A percentile compares a stretch with the other conserved stretches of the same genome.
Conservation (phyloP, 2,329 filamentous ascomycete species). For the Xylariomycetidae sp. region DNA sequence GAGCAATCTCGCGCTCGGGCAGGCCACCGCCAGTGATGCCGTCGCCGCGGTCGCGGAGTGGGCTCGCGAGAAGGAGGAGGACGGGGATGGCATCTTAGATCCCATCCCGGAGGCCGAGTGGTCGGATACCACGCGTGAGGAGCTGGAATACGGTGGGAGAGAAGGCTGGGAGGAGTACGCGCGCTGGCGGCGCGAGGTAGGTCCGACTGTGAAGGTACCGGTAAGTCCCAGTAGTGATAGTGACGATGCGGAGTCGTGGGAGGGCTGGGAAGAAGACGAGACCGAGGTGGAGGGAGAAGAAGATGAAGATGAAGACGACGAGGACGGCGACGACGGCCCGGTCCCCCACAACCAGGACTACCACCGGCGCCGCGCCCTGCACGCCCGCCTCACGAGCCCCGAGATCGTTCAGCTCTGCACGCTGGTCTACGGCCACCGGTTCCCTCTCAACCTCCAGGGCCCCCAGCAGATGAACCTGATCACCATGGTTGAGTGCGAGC, state of each 20-base stretch:
- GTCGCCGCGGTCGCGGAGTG: not conserved
- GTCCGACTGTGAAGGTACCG: constrained; percentile 4
- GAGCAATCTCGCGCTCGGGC: constrained; percentile 8
- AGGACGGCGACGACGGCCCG: not conserved
- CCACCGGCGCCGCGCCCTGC: not conserved
- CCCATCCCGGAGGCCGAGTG: constrained; percentile 7
- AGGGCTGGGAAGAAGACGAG: not conserved
- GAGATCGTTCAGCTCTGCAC: not conserved
- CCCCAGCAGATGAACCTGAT: constrained; percentile 4
- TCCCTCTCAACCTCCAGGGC: not conserved
- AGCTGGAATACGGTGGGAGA: constrained; percentile 6
- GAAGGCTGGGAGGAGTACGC: constrained; percentile 8
- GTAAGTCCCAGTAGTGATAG: not conserved
- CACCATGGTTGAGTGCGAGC: constrained; percentile 1
- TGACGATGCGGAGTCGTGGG: not conserved
- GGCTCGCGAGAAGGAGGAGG: too few species aligned
- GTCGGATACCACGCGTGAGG: constrained; percentile 12
- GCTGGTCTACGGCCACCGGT: not conserved
- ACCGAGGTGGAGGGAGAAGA: not conserved
- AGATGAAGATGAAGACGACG: not conserved
- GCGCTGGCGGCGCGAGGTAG: constrained; percentile 5
- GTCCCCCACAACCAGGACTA: not conserved
- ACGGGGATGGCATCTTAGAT: not conserved
- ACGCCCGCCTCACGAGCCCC: not conserved
- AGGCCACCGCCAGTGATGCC: too few species aligned